phyloP scores from a whole-genome alignment of 2,329 filamentous ascomycete genomes.

The Alternaria sp. region DNA sequence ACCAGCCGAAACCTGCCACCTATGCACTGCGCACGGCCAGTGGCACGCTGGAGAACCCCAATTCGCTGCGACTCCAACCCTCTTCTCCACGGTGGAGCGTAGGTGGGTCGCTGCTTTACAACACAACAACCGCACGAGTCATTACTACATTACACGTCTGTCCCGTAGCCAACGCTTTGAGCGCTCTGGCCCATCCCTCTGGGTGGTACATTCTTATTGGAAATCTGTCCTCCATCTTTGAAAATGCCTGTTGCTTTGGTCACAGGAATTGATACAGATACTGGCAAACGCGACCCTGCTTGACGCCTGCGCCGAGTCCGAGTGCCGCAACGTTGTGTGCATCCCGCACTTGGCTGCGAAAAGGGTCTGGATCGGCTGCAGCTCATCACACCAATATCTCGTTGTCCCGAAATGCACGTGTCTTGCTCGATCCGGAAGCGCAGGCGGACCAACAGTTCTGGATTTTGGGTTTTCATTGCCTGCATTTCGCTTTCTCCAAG shows the following conservation, averaged over 20 bases:
- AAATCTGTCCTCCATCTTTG: neutral
- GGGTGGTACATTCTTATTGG: neutral
- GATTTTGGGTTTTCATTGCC: conserved; percentile 33
- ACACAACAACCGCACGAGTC: conserved; percentile 17
- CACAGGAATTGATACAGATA: neutral
- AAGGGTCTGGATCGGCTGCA: conserved; percentile 37
- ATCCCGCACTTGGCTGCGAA: conserved; percentile 35
- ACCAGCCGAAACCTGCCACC: conserved; percentile 23
- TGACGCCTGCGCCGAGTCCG: conserved; percentile 15
- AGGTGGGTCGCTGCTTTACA: conserved; percentile 27
- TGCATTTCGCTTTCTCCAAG: conserved; percentile 18
- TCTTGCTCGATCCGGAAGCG: conserved; percentile 28
- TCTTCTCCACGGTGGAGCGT: conserved; percentile 33
- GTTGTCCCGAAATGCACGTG: conserved; percentile 27
- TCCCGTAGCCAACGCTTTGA: neutral
- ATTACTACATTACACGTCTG: conserved; percentile 5
- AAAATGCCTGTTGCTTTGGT: neutral
- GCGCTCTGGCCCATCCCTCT: neutral
- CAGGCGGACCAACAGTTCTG: conserved; percentile 17
- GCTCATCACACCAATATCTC: conserved; percentile 43
- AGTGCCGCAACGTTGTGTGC: conserved; percentile 25
- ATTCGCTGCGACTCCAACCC: conserved; percentile 34
- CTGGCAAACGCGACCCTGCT: conserved; percentile 21
- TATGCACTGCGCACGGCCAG: conserved; percentile 23
- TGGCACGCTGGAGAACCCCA: conserved; percentile 18